phyloP scores from a whole-genome alignment of 352 stramenopile species.

The Discostella stelligera region DNA sequence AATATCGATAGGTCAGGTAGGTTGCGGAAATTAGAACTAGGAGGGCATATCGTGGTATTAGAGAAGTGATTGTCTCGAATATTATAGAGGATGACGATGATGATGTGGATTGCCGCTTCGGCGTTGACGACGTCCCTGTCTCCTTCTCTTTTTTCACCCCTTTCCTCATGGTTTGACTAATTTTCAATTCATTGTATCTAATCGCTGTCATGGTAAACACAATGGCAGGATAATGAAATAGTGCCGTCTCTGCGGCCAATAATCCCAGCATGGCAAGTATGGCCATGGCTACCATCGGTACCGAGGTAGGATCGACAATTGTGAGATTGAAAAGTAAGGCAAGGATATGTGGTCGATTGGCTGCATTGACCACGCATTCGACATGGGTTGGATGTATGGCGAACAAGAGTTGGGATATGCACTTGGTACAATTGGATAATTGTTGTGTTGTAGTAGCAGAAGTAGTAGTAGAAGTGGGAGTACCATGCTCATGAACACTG shows the following conservation, averaged over 20 bases:
- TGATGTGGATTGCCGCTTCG: slow-evolving; percentile 2
- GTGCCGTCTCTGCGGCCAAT: slow-evolving; percentile 67
- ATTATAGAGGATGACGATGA: neutral
- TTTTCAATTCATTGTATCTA: slow-evolving; percentile 27
- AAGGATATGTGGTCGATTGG: slow-evolving; percentile 79
- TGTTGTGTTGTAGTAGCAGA: neutral
- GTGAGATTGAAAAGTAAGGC: slow-evolving; percentile 55
- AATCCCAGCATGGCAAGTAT: slow-evolving; percentile 46
- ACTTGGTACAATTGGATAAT: slow-evolving; percentile 12
- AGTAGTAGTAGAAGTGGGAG: too few relatives aligned
- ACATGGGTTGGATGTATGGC: slow-evolving; percentile 72
- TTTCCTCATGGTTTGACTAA: neutral
- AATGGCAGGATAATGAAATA: slow-evolving; percentile 72
- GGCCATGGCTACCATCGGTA: slow-evolving; percentile 20
- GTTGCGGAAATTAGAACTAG: slow-evolving; percentile 24
- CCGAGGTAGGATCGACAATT: slow-evolving; percentile 30
- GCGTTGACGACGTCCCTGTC: slow-evolving; percentile 9
- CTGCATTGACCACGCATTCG: slow-evolving; percentile 75
- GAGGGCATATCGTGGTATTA: slow-evolving; percentile 43
- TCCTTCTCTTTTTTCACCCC: neutral
- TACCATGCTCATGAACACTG: too few relatives aligned
- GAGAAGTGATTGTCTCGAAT: slow-evolving; percentile 21
- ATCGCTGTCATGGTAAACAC: slow-evolving; percentile 64
- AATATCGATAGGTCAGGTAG: slow-evolving; percentile 56
- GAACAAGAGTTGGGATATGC: slow-evolving; percentile 64